phyloP scores from a whole-genome alignment of 352 stramenopile genomes.

The Hyaloperonospora arabidopsidis region DNA sequence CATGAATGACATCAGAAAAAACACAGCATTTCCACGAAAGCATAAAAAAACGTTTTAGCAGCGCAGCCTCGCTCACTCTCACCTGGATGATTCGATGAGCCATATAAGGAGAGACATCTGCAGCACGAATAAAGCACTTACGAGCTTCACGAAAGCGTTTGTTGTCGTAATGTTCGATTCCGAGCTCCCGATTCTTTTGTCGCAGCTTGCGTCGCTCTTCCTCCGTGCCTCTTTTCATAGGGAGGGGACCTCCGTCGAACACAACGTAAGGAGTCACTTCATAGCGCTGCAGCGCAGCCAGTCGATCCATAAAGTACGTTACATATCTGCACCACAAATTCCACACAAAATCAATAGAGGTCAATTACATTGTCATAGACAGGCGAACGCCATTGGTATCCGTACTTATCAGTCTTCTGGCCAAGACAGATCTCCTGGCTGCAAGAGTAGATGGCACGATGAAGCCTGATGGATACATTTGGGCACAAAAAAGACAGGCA shows the following conservation, averaged over 20 bases:
- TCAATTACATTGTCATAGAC: constrained; percentile 14
- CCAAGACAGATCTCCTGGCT: constrained; percentile 67
- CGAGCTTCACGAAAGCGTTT: constrained; percentile 52
- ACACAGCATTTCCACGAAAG: constrained; percentile 1
- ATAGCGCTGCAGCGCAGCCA: constrained; percentile 43
- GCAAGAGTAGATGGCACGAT: constrained; percentile 69
- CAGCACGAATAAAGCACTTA: constrained; percentile 64
- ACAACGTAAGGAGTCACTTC: constrained; percentile 69
- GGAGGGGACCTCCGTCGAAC: constrained; percentile 62
- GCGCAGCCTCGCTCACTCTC: neutral
- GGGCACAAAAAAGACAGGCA: neutral
- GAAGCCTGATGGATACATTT: constrained; percentile 39
- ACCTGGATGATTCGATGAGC: constrained; percentile 73
- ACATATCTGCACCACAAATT: constrained; percentile 44
- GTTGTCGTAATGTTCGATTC: constrained; percentile 48
- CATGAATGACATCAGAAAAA: constrained; percentile 7
- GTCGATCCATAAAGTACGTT: constrained; percentile 64
- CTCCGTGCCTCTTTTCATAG: constrained; percentile 76
- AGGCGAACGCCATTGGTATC: too few relatives aligned
- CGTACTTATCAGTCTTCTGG: constrained; percentile 63
- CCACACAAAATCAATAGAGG: neutral
- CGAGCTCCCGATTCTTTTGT: constrained; percentile 61
- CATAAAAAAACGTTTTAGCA: neutral
- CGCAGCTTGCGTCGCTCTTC: constrained; percentile 55
- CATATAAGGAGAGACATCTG: constrained; percentile 75